These are phyloP conservation scores for Dothideomycetes sp. DNA, from an alignment of 2,329 filamentous ascomycete species.

Conservation along the genomic window DNA sequence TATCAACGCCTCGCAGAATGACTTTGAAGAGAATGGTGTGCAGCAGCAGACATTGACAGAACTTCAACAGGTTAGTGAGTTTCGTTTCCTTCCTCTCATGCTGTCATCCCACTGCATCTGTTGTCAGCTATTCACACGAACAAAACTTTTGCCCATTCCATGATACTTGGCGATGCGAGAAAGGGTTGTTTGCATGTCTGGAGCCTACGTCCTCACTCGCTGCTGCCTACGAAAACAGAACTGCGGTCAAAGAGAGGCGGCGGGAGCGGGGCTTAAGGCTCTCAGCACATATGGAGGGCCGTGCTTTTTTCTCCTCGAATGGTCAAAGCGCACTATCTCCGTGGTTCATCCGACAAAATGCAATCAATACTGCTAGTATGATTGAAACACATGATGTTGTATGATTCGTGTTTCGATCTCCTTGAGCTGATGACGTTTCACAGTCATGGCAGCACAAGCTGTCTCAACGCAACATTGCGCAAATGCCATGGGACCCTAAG, in stretches of 20 bases:
- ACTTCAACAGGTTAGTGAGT: constrained; percentile 63
- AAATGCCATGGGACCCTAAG: constrained; percentile 92
- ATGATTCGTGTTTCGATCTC: background rate
- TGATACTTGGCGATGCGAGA: too few relatives aligned
- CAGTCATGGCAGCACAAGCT: constrained; percentile 94
- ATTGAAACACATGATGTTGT: too few relatives aligned
- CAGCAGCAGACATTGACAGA: constrained; percentile 80
- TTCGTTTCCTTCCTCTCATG: constrained; percentile 15
- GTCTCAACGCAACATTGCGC: constrained; percentile 71
- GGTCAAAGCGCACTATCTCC: constrained; percentile 4
- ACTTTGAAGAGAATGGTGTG: constrained; percentile 94
- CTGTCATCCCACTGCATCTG: too few relatives aligned
- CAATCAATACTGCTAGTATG: too few relatives aligned
- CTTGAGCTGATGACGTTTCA: background rate
- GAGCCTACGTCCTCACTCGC: too few relatives aligned
- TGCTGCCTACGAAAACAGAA: constrained; percentile 11
- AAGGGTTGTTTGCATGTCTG: too few relatives aligned
- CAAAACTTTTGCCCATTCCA: too few relatives aligned
- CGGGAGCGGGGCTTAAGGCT: constrained; percentile 14
- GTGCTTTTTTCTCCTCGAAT: constrained; percentile 5
- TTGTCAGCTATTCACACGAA: too few relatives aligned
- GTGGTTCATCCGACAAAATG: constrained; percentile 3
- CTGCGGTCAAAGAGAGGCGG: constrained; percentile 2
- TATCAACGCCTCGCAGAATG: constrained; percentile 60
- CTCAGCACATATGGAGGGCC: background rate